Evolutionary conservation across 1,284 basidiomycete species (phyloP).

Genomic region (Puccinia hordei): DNA sequence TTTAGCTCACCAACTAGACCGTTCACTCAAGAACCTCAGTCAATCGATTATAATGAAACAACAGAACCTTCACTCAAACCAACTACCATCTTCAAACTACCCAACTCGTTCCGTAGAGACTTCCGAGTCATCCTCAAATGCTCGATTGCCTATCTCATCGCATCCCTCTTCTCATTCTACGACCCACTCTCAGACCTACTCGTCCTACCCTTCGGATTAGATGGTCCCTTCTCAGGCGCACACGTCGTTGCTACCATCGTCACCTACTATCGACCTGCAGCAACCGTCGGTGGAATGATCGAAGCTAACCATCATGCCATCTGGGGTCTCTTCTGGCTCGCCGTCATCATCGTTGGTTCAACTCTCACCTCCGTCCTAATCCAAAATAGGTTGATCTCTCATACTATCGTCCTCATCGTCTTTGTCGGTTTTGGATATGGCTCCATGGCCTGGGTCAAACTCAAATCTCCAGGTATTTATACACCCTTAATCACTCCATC

Average conservation of each 20-base stretch:
- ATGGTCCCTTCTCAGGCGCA: conserved; percentile 56
- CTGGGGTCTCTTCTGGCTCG: conserved; percentile 46
- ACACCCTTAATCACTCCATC: conserved; percentile 63
- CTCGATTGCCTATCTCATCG: conserved; percentile 83
- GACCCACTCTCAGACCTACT: conserved; percentile 62
- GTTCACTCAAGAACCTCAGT: conserved; percentile 11
- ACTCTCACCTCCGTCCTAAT: conserved; percentile 43
- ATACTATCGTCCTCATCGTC: conserved; percentile 48
- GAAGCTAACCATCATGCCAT: conserved; percentile 49
- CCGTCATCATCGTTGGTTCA: conserved; percentile 45
- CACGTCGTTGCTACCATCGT: conserved; percentile 53
- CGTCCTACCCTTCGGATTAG: conserved; percentile 55
- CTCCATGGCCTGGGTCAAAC: conserved; percentile 47
- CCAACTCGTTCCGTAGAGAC: conserved; percentile 7
- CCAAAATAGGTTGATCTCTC: conserved; percentile 35
- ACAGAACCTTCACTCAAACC: not conserved
- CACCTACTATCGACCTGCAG: conserved; percentile 49
- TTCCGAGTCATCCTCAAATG: conserved; percentile 84
- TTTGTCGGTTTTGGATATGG: conserved; percentile 49
- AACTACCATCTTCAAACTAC: not conserved
- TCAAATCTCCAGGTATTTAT: conserved; percentile 40
- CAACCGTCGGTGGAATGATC: conserved; percentile 47
- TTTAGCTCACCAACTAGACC: not conserved
- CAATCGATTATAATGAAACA: not conserved
- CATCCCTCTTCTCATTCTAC: conserved; percentile 87